Conservation (phyloP, 2,329 filamentous ascomycete species). For the Hymenotorrendiella dingleyae region DNA sequence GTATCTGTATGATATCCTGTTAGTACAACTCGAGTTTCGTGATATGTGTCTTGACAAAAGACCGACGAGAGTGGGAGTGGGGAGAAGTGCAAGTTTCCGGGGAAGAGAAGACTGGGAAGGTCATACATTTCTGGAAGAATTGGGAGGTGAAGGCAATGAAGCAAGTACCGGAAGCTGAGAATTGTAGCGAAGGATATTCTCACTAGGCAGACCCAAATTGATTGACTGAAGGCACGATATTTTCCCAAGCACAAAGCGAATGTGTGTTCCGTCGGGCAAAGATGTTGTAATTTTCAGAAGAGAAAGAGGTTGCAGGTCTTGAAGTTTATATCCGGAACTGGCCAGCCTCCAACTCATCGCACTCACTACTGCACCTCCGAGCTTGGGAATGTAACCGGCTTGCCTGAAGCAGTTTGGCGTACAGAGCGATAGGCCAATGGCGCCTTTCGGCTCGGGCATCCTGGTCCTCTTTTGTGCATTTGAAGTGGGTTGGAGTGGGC, state of each 20-base stretch:
- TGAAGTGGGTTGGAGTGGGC: too few species aligned
- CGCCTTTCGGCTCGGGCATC: too few species aligned
- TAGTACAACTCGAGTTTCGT: too few species aligned
- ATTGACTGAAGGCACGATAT: too few species aligned
- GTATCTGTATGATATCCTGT: background rate
- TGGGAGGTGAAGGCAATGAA: background rate
- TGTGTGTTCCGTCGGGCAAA: too few species aligned
- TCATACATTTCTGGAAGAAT: too few species aligned
- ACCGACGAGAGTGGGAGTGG: background rate
- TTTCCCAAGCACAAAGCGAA: slow-evolving; percentile 1
- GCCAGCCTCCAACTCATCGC: background rate
- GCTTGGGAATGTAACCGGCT: too few species aligned
- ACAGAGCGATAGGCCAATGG: background rate
- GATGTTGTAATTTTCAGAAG: too few species aligned
- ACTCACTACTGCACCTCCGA: background rate
- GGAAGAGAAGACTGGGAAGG: background rate
- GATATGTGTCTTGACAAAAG: too few species aligned
- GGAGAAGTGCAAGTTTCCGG: background rate
- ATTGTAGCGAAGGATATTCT: slow-evolving; percentile 15
- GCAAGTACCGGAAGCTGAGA: slow-evolving; percentile 1
- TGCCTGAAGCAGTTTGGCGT: too few species aligned
- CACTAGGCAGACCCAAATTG: too few species aligned
- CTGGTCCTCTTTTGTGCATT: too few species aligned
- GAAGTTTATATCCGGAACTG: background rate
- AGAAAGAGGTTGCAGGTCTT: background rate